Evolutionary conservation across 306 rosid genomes (phyloP), one percentile per base, ranked within the genome.

Genomic region (Vigna angularis): DNA sequence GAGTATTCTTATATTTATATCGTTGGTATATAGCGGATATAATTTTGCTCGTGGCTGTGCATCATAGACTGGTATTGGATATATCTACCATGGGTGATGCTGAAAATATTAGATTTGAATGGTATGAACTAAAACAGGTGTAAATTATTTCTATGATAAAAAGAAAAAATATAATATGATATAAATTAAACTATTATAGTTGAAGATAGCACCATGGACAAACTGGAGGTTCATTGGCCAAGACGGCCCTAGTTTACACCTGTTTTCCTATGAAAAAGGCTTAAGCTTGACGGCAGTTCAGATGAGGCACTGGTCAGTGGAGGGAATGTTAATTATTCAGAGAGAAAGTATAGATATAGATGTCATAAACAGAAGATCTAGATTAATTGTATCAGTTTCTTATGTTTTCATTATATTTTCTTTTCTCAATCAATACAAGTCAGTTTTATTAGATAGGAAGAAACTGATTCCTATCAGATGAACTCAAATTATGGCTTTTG

Each of bases 1-100:
- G 36, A 75, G 24, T 57, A 66, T 58, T 66, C 44, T 57, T 49
- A 15, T 49, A 65, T 5, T 45, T 9, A 42, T 42, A 42, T 42
- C 9, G 18, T 28, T 75, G 17, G 70, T 16, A 17, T 49, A n/a
- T 17, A 42, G 63, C 16, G 42, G 63, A 63, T 61, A 7, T 75
- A 13, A 12, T 55, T 66, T 82, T 74, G 32, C 59, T 78, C 13
- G 7, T 40, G 56, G 45, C 24, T 65, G 28, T 65, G 49, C 42
- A 30, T 24, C 10, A 16, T 66, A 28, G 26, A 48, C 59, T 45
- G 10, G 15, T 7, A 9, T 52, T 67, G 47, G 24, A 57, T 53
- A 57, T 53, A 10, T 48, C 50, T 76, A 72, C 10, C 15, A 11
- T 48, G 57, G 70, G 18, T 38, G 68, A 56, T 64, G 47, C 64